Evolutionary conservation across 2,329 filamentous ascomycete species (phyloP), one percentile per base, ranked within the genome.

Genomic region (Apiospora marii): DNA sequence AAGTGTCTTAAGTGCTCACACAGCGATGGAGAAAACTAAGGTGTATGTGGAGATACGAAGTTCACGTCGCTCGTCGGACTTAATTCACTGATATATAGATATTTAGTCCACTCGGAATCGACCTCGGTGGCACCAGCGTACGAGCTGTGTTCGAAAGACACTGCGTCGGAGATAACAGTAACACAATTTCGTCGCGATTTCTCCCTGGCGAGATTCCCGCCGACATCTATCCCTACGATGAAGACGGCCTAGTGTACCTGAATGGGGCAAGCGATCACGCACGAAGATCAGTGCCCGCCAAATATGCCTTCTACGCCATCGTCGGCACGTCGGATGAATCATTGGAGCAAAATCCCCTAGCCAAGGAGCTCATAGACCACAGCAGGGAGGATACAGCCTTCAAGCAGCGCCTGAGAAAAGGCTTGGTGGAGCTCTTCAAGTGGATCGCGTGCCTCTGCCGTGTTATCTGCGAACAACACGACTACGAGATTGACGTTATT

Each of bases 71-170:
- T 41, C 37, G 37, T 41, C 37, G 37, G 37, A 41, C 37, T 41
- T 41, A 41, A 41, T 41, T 30, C 13, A 53, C 51, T 53, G 51
- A 53, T n/a, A 43, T 14, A 41, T n/a, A 6, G 16, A n/a, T n/a
- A 27, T 41, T 44, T 69, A 76, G 74, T 34, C 64, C 64, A 7
- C 69, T 77, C n/a, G 75, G 71, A 10, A 72, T 77, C 19, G 75
- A 77, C 67, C 46, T 76, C 24, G 75, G 75, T 14, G 76, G 74
- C 68, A 77, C 74, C 13, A 75, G 74, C 43, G 71, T 71, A 1
- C 68, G 75, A 70, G 74, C 73, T n/a, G 74, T 48, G 27, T 43
- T 77, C 22, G 71, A 37, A 19, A 48, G 37, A 19, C 49, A 67
- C 7, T 37, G 34, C 22, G 46, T 75, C 14, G 70, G 73, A 16